Conservation (phyloP, 768 basidiomycete species). For the Gelatoporia subvermispora region DNA sequence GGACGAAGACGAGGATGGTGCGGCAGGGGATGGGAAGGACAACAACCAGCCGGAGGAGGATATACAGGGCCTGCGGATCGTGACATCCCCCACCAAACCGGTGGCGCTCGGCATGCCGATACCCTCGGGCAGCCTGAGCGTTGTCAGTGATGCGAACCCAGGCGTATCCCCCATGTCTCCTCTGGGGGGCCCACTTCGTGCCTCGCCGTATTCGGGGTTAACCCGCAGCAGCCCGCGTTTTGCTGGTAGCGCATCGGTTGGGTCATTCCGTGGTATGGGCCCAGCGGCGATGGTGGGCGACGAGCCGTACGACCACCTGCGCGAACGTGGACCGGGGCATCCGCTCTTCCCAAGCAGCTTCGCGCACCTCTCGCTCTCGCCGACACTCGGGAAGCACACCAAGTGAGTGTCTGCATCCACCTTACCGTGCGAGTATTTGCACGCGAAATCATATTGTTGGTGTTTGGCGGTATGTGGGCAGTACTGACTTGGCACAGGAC, state of each 20-base stretch:
- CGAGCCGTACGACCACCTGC: slow-evolving; percentile 42
- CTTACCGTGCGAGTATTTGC: too few relatives aligned
- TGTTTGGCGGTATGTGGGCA: neutral
- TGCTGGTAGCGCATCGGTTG: neutral
- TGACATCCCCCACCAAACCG: slow-evolving; percentile 13
- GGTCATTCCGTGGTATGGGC: slow-evolving; percentile 4
- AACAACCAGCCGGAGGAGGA: slow-evolving; percentile 28
- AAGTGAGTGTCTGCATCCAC: slow-evolving; percentile 42
- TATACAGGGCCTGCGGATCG: slow-evolving; percentile 26
- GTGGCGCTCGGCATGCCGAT: neutral
- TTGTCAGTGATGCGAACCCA: slow-evolving; percentile 12
- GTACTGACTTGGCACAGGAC: slow-evolving; percentile 15
- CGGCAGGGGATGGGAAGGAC: slow-evolving; percentile 18
- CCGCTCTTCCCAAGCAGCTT: slow-evolving; percentile 84
- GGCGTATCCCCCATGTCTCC: slow-evolving; percentile 14
- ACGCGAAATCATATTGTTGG: neutral
- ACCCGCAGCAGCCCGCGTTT: slow-evolving; percentile 10
- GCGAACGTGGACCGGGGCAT: slow-evolving; percentile 64
- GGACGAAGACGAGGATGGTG: slow-evolving; percentile 23
- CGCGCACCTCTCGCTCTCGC: slow-evolving; percentile 57
- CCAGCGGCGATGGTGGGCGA: slow-evolving; percentile 8
- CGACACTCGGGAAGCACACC: slow-evolving; percentile 47
- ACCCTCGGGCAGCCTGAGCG: too few relatives aligned
- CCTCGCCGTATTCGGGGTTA: slow-evolving; percentile 4
- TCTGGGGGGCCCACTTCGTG: slow-evolving; percentile 7